Conservation (phyloP, 768 basidiomycete species). For the Termitomyces heimii region DNA sequence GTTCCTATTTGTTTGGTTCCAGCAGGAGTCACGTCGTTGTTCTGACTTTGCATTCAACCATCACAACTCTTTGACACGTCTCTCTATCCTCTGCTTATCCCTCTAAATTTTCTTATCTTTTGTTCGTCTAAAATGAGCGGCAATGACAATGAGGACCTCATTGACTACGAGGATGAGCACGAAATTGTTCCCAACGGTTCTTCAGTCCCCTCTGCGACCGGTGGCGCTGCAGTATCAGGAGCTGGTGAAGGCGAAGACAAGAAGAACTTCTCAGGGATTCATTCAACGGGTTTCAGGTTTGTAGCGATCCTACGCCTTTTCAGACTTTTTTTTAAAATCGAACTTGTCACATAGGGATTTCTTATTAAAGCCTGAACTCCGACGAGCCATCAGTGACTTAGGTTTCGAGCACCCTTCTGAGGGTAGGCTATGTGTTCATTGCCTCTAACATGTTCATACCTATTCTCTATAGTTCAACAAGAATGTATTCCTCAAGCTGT, state of each 20-base stretch:
- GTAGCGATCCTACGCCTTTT: slow-evolving; percentile 15
- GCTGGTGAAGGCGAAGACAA: slow-evolving; percentile 60
- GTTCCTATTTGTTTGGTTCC: slow-evolving; percentile 19
- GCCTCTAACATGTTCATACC: neutral
- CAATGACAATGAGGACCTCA: slow-evolving; percentile 86
- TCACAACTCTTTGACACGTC: slow-evolving; percentile 19
- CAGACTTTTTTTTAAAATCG: slow-evolving; percentile 11
- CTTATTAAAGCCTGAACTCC: slow-evolving; percentile 92
- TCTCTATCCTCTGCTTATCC: neutral
- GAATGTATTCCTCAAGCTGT: slow-evolving; percentile 99
- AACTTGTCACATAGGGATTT: slow-evolving; percentile 67
- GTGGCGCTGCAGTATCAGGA: slow-evolving; percentile 41
- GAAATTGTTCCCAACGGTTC: slow-evolving; percentile 64
- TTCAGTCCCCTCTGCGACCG: slow-evolving; percentile 36
- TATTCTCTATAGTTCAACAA: slow-evolving; percentile 75
- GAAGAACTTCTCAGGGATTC: slow-evolving; percentile 99
- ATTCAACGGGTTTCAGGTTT: slow-evolving; percentile 98
- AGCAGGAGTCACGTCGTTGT: slow-evolving; percentile 15
- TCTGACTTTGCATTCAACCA: slow-evolving; percentile 15
- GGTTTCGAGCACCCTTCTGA: slow-evolving; percentile 99
- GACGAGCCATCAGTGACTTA: slow-evolving; percentile 97
- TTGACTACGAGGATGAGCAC: slow-evolving; percentile 92
- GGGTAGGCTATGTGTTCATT: slow-evolving; percentile 46
- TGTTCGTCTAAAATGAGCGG: slow-evolving; percentile 53
- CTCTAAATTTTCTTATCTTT: slow-evolving; percentile 16